Percentiles rank a stretch among this genome's conserved stretches.
Evolutionary conservation across 257 asterid species (phyloP).

Genomic region (Solanum medicagineum): DNA sequence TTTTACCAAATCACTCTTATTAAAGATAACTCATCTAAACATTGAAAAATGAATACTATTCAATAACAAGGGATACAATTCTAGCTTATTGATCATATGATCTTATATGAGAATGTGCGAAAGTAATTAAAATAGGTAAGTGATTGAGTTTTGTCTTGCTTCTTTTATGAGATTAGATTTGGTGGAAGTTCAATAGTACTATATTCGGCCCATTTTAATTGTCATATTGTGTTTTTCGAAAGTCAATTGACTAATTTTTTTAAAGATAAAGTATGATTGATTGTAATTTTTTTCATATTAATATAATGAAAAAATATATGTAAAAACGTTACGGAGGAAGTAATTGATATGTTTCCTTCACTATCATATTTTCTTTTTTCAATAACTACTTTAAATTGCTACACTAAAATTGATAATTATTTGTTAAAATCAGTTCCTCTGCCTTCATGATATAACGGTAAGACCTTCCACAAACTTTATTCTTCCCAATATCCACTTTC

Average conservation of each 20-base stretch:
- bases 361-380: not conserved
- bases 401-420: not conserved
- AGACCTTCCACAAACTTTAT: not conserved
- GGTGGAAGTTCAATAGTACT: not conserved
- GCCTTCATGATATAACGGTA: rapidly evolving
- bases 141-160: not conserved
- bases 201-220: too few relatives aligned
- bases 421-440: not conserved
- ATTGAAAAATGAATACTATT: too few relatives aligned
- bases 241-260: too few relatives aligned
- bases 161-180: not conserved
- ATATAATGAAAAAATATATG: too few relatives aligned
- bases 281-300: too few relatives aligned
- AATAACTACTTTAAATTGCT: not conserved
- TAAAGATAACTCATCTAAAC: too few relatives aligned
- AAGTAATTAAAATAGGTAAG: not conserved
- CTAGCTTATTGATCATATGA: not conserved
- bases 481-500: not conserved
- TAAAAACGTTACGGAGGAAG: too few relatives aligned
- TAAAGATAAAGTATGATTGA: too few relatives aligned
- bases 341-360: not conserved
- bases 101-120: rapidly evolving
- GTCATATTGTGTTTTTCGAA: too few relatives aligned
- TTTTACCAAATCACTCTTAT: too few relatives aligned
- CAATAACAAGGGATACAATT: not conserved